Evolutionary conservation across 768 basidiomycete genomes (phyloP), one percentile per base, ranked within the genome.

Genomic region (Tricholomella constricta): DNA sequence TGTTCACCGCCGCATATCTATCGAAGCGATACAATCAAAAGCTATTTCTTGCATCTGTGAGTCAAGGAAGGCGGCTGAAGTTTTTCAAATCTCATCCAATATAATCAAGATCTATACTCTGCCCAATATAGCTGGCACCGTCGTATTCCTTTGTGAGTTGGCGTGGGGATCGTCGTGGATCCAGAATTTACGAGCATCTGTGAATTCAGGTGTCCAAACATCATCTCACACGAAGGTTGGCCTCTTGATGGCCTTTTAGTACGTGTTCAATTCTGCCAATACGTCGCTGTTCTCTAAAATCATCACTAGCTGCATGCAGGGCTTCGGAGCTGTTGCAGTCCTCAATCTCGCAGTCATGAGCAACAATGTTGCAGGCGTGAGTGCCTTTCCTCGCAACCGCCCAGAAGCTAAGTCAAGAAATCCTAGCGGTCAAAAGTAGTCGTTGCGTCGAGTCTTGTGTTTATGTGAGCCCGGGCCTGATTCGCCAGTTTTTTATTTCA

Each of bases 231-330:
- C 76, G 7, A 78, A 74, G 45, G 77, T 76, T 34, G 79, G 78
- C 26, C 70, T 80, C 6, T 66, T 80, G 22, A 59, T 80, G 27
- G 77, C 78, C 14, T 82, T 82, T 62, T 80, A 79, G 76, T 74
- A 50, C 56, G 74, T 64, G 35, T n/a, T 62, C 17, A 19, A 42
- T 25, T 23, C 27, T 37, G 38, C n/a, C 11, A 12, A 11, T 6
- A 8, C 5, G 12, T 26, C 27, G 17, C 27, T 31, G 14, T 32
- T 6, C 15, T 45, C 23, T 47, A 32, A 48, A n/a, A 52, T 34
- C 12, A 43, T 23, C 12, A 34, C 17, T 38, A 77, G 76, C 59
- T 75, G 74, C 52, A 77, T 69, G 47, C 76, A 77, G 62, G 77
- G 73, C 6, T 77, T 77, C 50, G 76, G 76, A 36, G 77, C 77